Percentiles rank a stretch among this genome's conserved stretches.
phyloP scores from a whole-genome alignment of 306 rosid species.

The Cucurbita moschata region DNA sequence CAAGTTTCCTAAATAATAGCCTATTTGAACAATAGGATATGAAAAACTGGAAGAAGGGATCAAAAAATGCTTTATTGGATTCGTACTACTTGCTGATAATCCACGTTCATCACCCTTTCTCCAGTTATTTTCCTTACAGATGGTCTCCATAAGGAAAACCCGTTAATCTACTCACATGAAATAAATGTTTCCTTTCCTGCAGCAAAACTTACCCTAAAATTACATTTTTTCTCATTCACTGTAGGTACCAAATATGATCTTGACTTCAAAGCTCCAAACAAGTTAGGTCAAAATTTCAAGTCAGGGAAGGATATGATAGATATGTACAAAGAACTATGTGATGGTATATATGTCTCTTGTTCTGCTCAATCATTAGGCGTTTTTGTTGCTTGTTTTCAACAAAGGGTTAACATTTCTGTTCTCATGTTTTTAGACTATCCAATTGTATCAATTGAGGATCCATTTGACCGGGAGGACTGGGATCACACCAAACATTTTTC shows the following conservation, averaged over 20 bases:
- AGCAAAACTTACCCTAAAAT: neutral
- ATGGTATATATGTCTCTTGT: slow-evolving; percentile 31
- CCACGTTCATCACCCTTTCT: neutral
- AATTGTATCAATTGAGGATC: slow-evolving; percentile 82
- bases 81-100: neutral
- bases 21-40: neutral
- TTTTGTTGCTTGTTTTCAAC: neutral
- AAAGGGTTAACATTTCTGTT: slow-evolving; percentile 5
- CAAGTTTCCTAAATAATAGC: slow-evolving; percentile 8
- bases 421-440: slow-evolving; percentile 47
- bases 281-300: slow-evolving; percentile 70
- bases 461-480: slow-evolving; percentile 97
- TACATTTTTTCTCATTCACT: slow-evolving; percentile 9
- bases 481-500: slow-evolving; percentile 58
- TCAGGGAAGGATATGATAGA: slow-evolving; percentile 79
- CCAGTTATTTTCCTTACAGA: neutral
- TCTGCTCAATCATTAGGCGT: neutral
- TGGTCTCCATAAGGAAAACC: neutral
- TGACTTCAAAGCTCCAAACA: slow-evolving; percentile 57
- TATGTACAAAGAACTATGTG: slow-evolving; percentile 63
- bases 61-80: neutral
- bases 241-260: slow-evolving; percentile 86
- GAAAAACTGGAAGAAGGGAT: neutral
- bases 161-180: neutral
- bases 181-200: neutral